Conservation (phyloP, 2,329 filamentous ascomycete genomes). For the Curvularia hawaiiensis region DNA sequence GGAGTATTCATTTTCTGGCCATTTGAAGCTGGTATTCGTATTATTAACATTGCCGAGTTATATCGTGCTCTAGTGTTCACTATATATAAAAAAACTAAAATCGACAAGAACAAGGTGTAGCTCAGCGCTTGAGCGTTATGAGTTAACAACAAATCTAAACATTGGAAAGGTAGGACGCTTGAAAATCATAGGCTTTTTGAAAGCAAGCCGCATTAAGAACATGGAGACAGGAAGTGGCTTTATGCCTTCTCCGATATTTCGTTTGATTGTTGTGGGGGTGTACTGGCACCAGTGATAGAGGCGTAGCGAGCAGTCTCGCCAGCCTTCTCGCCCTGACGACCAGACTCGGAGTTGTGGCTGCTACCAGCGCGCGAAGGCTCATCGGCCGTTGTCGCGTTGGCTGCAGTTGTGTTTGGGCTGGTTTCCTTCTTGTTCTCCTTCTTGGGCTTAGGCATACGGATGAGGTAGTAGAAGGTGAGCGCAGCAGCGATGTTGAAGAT, state of each 20-base stretch:
- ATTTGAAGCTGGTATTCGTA: constrained; percentile 2
- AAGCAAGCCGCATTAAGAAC: neutral
- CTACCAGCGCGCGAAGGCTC: constrained; percentile 15
- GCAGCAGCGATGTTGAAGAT: constrained; percentile 58
- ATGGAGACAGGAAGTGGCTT: neutral
- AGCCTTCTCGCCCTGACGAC: constrained; percentile 16
- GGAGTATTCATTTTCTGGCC: neutral
- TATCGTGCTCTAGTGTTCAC: neutral
- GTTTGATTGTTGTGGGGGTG: constrained; percentile 3
- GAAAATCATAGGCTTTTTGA: neutral
- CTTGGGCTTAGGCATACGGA: constrained; percentile 59
- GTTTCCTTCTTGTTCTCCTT: constrained; percentile 37
- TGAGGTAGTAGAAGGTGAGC: constrained; percentile 59
- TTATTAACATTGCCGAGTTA: constrained; percentile 3
- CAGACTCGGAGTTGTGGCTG: constrained; percentile 12
- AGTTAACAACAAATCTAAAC: constrained; percentile 9
- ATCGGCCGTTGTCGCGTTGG: constrained; percentile 11
- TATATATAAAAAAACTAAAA: constrained; percentile 7
- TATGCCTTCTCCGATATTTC: constrained; percentile 26
- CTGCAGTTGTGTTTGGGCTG: constrained; percentile 7
- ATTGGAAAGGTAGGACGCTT: neutral
- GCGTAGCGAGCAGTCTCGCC: constrained; percentile 15
- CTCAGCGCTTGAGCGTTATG: constrained; percentile 12
- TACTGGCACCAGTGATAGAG: constrained; percentile 19
- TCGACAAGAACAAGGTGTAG: constrained; percentile 6